Evolutionary conservation across 371 early-diverging fungal species (phyloP), one percentile per base, ranked within the genome.

Genomic region (Circinella umbellata): DNA sequence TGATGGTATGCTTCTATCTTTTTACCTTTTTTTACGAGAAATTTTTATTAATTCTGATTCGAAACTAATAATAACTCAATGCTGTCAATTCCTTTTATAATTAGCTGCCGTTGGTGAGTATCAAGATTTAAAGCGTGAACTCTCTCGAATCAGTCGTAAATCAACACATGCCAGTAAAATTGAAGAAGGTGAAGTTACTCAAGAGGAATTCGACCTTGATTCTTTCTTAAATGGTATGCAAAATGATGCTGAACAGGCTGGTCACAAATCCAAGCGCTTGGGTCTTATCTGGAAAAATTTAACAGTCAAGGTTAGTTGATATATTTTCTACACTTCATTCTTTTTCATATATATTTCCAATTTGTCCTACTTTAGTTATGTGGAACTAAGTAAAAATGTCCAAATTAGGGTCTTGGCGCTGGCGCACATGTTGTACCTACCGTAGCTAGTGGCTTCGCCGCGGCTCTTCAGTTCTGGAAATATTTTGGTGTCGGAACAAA

Each of bases 281-380:
- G 86, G 88, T 64, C 75, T 87, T 3, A 70, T 76, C 2, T 86
- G 84, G 84, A 80, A 74, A 60, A 70, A 86, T 61, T 66, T 86
- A 35, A 76, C 68, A 51, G 81, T 86, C 6, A 77, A 77, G 71
- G 70, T 64, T 65, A 27, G 42, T 35, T 34, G 6, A 6, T 42
- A 9, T 42, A 9, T 42, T 42, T 42, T 42, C 3, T 42, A 42
- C 42, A 9, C 42, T 11, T 11, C 42, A 9, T 42, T 3, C 11
- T 42, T 42, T 42, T 42, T 51, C 51, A 51, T 51, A n/a, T 51
- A n/a, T 13, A 17, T n/a, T 51, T 8, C 5, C 51, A 51, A 51
- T 0, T 7, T 47, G 11, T 47, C 15, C 47, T 47, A 11, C 47
- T 15, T 47, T 47, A 27, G 27, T 27, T 27, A 27, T 27, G 27